Evolutionary conservation across 495 filamentous ascomycete genomes (phyloP), one percentile per base, ranked within the genome.

Genomic region (Pyrenula aspistea): DNA sequence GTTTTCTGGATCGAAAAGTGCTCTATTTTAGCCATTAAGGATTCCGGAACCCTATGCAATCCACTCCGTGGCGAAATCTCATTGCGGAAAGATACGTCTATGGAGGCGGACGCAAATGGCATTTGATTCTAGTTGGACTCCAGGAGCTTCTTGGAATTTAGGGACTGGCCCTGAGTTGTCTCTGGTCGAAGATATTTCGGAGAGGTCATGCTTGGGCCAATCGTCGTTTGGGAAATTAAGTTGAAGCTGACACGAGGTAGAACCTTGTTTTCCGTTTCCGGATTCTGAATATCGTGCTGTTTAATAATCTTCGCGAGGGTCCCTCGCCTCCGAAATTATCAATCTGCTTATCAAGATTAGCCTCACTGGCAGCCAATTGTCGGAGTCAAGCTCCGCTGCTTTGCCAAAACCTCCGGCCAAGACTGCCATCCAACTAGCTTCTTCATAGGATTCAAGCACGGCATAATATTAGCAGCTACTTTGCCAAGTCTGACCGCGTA

Each of bases 21-120:
- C 68, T 90, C 86, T 59, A 90, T 87, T 68, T 91, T 87, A 2
- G 85, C 87, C 87, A 91, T 89, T 57, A 89, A 68, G 71, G 89
- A 91, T 64, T 91, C 86, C 36, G 87, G 81, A 10, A 91, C 86
- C 57, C 86, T 82, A 22, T 89, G 76, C n/a, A 91, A 73, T 57
- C 86, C 86, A 55, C 80, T 74, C 21, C 86, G 72, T 10, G 86
- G 86, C 0, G 86, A 88, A 59, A 91, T 89, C 62, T 91, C 86
- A 62, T 91, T 89, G 58, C 86, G 77, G 75, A 86, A 89, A 2
- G 85, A 88, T 66, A 85, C 84, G 64, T 87, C 86, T 61, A 91
- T 85, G 8, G 80, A 87, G 10, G 86, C 86, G 11, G 84, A 87
- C 3, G 86, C 86, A 61, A 91, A 89, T 2, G 86, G 86, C 79